Conservation (phyloP, 2,329 filamentous ascomycete species). For the Xylaria sp. region DNA sequence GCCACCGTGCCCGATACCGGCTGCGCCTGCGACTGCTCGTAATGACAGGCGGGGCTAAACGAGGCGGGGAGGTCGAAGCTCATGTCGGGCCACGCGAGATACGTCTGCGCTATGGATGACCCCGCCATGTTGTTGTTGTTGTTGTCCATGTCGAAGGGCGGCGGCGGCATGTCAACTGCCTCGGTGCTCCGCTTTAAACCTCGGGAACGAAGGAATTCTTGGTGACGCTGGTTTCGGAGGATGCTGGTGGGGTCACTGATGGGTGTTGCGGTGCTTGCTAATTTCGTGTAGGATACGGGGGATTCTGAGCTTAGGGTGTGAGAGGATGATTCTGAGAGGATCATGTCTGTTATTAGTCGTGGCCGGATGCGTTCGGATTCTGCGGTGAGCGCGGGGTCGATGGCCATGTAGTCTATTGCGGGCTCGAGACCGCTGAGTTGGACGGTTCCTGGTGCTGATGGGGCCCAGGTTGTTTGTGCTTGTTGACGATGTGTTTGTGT, state of each 20-base stretch:
- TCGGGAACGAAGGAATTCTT: not conserved
- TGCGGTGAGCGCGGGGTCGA: constrained; percentile 23
- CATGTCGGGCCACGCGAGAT: constrained; percentile 43
- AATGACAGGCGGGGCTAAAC: constrained; percentile 22
- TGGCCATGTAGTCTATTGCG: constrained; percentile 24
- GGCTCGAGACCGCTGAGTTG: constrained; percentile 18
- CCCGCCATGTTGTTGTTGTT: not conserved
- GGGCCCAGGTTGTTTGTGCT: not conserved
- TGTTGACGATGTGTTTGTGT: not conserved
- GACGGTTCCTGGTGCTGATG: constrained; percentile 1
- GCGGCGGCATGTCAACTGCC: not conserved
- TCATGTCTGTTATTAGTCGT: constrained; percentile 27
- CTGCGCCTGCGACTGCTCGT: not conserved
- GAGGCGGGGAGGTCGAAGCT: constrained; percentile 42
- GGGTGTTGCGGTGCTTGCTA: not conserved
- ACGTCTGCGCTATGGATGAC: constrained; percentile 35
- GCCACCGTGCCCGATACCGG: not conserved
- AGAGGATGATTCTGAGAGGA: constrained; percentile 24
- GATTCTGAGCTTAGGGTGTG: constrained; percentile 15
- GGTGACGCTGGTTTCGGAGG: not conserved
- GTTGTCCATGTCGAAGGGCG: constrained; percentile 8
- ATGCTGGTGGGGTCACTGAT: not conserved
- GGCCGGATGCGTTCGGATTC: constrained; percentile 4
- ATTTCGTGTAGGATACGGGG: constrained; percentile 5
- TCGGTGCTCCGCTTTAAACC: not conserved